Conservation (phyloP, 257 asterid species). For the Vinca minor region DNA sequence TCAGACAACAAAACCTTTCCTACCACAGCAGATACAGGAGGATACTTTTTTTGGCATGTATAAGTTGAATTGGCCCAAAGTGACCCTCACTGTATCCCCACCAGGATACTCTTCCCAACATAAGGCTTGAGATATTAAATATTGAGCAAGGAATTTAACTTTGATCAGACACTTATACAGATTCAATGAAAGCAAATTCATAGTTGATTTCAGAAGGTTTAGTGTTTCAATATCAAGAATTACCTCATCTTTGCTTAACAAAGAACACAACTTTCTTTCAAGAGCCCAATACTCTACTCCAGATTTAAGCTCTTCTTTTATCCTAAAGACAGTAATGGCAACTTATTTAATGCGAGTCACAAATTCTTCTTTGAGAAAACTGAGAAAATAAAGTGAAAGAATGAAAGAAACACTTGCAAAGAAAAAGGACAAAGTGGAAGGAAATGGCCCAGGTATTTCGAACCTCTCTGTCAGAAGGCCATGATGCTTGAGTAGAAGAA, state of each 20-base stretch:
- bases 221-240: not conserved
- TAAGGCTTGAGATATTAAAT: not conserved
- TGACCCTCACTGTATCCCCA: not conserved
- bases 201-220: not conserved
- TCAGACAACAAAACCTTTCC: not conserved
- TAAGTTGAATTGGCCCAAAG: not conserved
- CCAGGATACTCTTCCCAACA: not conserved
- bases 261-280: conserved; percentile 76
- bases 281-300: conserved; percentile 90
- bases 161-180: not conserved
- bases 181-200: not conserved
- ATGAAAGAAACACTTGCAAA: not conserved
- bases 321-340: conserved; percentile 32
- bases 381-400: not conserved
- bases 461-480: conserved; percentile 73
- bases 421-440: not conserved
- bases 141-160: conserved; percentile 1
- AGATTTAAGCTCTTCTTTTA: conserved; percentile 52
- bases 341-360: not conserved
- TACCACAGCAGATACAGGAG: not conserved
- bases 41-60: not conserved
- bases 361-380: not conserved
- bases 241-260: conserved; percentile 51
- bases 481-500: conserved; percentile 38
- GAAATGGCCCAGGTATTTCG: not conserved